phyloP scores from a whole-genome alignment of 1,139 yeast species.

The Debaryomyces sp. region DNA sequence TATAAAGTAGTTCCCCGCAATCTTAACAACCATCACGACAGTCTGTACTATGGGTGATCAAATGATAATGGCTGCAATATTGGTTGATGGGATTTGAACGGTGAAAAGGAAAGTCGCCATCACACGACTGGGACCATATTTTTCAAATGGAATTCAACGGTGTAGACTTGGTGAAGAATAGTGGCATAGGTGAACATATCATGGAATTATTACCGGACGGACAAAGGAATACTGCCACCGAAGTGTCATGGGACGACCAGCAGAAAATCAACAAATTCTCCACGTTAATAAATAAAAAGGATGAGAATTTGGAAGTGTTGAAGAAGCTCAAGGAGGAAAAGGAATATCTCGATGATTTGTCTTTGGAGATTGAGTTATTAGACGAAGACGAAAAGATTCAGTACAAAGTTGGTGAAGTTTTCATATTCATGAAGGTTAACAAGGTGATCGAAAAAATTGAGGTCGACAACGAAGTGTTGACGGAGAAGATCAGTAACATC shows the following conservation, averaged over 20 bases:
- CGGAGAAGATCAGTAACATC: conserved; percentile 46
- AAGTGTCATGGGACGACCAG: conserved; percentile 89
- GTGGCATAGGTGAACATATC: conserved; percentile 2
- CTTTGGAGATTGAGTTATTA: conserved; percentile 80
- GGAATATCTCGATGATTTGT: conserved; percentile 85
- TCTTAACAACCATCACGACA: not conserved
- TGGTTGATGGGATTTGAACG: not conserved
- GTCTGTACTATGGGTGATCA: not conserved
- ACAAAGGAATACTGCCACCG: conserved; percentile 62
- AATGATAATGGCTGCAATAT: not conserved
- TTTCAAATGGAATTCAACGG: not conserved
- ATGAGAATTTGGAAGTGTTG: conserved; percentile 55
- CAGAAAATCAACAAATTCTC: conserved; percentile 87
- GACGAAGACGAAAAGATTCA: conserved; percentile 77
- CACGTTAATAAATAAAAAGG: conserved; percentile 71
- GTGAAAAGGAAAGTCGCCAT: not conserved
- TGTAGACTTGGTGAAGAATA: not conserved
- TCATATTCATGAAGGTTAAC: conserved; percentile 64
- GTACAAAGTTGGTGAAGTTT: conserved; percentile 76
- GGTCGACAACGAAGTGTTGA: conserved; percentile 54
- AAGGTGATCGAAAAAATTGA: conserved; percentile 72
- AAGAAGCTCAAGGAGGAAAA: conserved; percentile 63
- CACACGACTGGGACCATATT: not conserved
- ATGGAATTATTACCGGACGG: conserved; percentile 69
- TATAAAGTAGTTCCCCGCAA: not conserved